Evolutionary conservation across 108 stramenopile species (phyloP).

Genomic region (Discostella stelligeroides): DNA sequence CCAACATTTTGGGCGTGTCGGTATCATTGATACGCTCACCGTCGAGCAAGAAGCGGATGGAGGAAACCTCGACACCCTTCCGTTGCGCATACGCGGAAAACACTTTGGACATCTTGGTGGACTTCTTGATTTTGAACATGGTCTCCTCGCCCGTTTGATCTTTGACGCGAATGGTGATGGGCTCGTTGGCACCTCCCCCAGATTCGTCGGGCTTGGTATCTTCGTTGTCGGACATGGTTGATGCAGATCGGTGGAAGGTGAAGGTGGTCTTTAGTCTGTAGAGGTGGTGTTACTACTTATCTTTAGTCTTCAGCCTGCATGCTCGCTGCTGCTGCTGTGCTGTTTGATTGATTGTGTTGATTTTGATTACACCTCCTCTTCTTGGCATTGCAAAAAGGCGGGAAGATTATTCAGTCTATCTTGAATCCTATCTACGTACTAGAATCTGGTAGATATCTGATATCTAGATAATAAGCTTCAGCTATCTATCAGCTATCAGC

Average conservation of each 20-base stretch:
- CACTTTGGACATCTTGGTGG: conserved; percentile 80
- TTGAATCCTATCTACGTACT: no score
- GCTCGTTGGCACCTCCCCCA: conserved; percentile 28
- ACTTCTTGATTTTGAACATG: conserved; percentile 83
- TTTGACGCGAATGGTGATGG: conserved; percentile 51
- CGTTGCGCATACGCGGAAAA: conserved; percentile 69
- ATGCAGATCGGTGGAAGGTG: neutral
- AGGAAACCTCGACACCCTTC: conserved; percentile 60
- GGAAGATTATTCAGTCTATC: no score
- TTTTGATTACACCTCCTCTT: no score
- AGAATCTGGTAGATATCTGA: no score
- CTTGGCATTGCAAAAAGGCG: no score
- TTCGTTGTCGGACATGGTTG: conserved; percentile 46
- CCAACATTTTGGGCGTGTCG: conserved; percentile 69
- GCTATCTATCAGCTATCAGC: no score
- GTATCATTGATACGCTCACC: conserved; percentile 65
- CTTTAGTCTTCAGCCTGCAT: no score
- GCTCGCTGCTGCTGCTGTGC: no score
- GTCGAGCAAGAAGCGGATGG: conserved; percentile 79
- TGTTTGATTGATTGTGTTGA: no score
- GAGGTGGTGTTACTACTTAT: no score
- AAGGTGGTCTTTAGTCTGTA: no score
- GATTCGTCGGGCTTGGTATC: conserved; percentile 18
- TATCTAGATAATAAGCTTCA: no score
- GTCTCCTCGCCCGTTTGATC: conserved; percentile 76